These are phyloP conservation scores for Aspergillus kassunensis DNA, from an alignment of 495 filamentous ascomycete species.

Conservation along the genomic window DNA sequence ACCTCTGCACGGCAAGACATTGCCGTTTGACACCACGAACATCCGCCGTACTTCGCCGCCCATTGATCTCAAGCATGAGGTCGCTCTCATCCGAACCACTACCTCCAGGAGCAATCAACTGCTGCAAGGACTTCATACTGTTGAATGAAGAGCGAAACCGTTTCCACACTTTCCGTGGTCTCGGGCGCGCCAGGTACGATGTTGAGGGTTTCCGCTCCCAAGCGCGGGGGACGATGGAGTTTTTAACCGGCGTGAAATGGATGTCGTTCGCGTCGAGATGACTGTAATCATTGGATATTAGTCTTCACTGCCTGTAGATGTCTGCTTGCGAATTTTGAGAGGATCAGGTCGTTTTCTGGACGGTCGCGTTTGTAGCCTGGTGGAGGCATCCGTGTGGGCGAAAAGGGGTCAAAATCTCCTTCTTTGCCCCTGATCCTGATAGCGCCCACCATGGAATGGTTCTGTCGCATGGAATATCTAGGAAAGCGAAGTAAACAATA, in stretches of 20 bases:
- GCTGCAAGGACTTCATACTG: slow-evolving; percentile 36
- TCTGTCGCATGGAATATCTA: slow-evolving; percentile 2
- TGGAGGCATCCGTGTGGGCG: neutral
- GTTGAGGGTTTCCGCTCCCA: slow-evolving; percentile 56
- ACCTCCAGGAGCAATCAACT: slow-evolving; percentile 21
- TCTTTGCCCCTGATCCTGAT: neutral
- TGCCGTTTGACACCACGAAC: slow-evolving; percentile 46
- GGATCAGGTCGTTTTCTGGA: neutral
- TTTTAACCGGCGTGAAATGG: slow-evolving; percentile 37
- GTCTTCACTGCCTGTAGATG: neutral
- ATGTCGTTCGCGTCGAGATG: slow-evolving; percentile 25
- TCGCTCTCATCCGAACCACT: slow-evolving; percentile 17
- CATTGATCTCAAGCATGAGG: slow-evolving; percentile 34
- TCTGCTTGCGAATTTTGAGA: neutral
- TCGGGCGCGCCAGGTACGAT: slow-evolving; percentile 39
- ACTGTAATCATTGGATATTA: neutral
- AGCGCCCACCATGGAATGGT: neutral
- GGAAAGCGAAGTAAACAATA: no score
- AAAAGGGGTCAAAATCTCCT: neutral
- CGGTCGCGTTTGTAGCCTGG: neutral
- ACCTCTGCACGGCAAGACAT: slow-evolving; percentile 24
- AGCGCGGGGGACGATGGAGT: slow-evolving; percentile 37
- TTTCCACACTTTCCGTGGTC: slow-evolving; percentile 51
- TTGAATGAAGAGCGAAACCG: slow-evolving; percentile 41
- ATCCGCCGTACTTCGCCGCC: slow-evolving; percentile 24